Conservation (phyloP, 2,329 filamentous ascomycete genomes). For the Lasiodiplodia citricola region DNA sequence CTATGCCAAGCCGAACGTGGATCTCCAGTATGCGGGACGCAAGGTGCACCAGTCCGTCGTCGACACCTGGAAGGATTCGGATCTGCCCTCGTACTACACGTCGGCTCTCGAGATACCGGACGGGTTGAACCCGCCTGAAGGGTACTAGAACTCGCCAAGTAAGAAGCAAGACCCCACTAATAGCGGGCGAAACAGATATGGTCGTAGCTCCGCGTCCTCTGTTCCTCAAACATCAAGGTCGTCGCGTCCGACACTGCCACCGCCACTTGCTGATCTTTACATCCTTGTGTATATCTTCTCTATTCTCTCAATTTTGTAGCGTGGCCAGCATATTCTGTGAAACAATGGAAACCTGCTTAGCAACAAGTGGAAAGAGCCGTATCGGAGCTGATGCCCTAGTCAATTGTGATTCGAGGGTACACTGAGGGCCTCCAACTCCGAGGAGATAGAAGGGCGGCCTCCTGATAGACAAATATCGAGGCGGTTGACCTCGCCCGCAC, state of each 20-base stretch:
- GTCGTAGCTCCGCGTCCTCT: background rate
- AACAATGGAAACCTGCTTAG: background rate
- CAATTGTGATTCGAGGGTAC: no score
- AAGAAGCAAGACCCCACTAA: background rate
- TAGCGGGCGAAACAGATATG: conserved; percentile 2
- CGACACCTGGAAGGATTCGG: conserved; percentile 35
- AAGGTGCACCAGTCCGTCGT: conserved; percentile 35
- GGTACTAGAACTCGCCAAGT: conserved; percentile 24
- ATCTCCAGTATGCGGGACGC: conserved; percentile 36
- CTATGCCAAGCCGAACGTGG: conserved; percentile 39
- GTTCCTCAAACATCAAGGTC: background rate
- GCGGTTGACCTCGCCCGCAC: no score
- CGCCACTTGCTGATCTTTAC: background rate
- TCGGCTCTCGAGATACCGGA: conserved; percentile 41
- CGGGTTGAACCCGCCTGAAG: conserved; percentile 40
- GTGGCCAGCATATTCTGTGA: background rate
- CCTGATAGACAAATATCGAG: no score
- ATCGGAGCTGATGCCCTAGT: no score
- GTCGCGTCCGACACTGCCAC: background rate
- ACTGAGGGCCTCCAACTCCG: no score
- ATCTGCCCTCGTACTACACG: conserved; percentile 36
- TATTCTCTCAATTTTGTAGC: background rate
- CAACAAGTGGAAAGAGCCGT: no score
- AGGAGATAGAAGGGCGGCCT: no score
- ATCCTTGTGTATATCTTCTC: background rate